These are phyloP conservation scores for Suillus plorans DNA, from an alignment of 768 basidiomycete genomes.

Conservation along the genomic window DNA sequence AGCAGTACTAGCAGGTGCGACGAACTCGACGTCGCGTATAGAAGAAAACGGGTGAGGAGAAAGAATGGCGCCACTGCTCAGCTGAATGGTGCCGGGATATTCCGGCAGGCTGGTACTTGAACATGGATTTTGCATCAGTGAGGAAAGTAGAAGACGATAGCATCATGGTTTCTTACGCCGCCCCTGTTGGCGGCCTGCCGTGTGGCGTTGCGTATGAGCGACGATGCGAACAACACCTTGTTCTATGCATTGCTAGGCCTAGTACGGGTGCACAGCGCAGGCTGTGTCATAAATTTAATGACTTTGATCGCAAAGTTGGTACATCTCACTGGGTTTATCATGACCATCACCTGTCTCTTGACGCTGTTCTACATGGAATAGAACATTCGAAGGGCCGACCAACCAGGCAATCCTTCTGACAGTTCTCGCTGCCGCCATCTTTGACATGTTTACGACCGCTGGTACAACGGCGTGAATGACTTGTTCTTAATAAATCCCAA, in stretches of 20 bases:
- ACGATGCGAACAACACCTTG: not conserved
- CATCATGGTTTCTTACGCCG: no score
- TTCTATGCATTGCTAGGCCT: not conserved
- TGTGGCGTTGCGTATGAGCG: no score
- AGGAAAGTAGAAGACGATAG: no score
- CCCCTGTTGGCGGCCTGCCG: not conserved
- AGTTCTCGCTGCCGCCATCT: not conserved
- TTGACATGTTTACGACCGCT: not conserved
- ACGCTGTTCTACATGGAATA: not conserved
- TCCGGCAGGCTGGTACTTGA: no score
- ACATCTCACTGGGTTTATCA: slow-evolving; percentile 14
- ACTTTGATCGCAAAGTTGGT: slow-evolving; percentile 54
- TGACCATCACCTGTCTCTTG: slow-evolving; percentile 5
- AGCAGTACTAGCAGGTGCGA: no score
- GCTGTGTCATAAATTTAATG: slow-evolving; percentile 53
- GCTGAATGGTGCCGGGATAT: no score
- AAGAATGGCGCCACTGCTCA: no score
- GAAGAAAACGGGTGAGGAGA: no score
- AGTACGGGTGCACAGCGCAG: slow-evolving; percentile 41
- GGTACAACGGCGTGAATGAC: not conserved
- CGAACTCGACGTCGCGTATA: no score
- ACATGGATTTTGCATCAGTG: no score
- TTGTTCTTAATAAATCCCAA: no score
- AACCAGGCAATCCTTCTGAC: not conserved
- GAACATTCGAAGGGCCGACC: not conserved